phyloP scores from a whole-genome alignment of 2,329 filamentous ascomycete genomes.

The Diplodia sapinea region DNA sequence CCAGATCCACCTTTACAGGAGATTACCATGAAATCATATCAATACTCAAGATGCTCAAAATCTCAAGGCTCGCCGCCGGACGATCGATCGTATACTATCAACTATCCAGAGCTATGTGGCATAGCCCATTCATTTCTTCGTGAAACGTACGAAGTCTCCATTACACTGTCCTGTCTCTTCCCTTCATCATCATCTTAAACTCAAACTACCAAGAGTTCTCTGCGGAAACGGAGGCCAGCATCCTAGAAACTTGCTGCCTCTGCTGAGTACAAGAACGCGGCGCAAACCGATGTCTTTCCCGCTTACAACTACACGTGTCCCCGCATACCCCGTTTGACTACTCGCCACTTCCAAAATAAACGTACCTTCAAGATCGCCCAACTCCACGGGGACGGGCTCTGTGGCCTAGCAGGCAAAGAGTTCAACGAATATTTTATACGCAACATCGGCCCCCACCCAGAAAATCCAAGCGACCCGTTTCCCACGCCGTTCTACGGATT shows the following conservation, averaged over 20 bases:
- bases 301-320: not conserved
- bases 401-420: not conserved
- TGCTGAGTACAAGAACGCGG: constrained; percentile 5
- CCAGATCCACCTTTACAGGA: constrained; percentile 80
- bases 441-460: not conserved
- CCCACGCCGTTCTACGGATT: not conserved
- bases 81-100: not conserved
- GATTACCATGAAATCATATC: constrained; percentile 13
- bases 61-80: not conserved
- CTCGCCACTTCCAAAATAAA: not conserved
- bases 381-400: not conserved
- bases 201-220: not conserved
- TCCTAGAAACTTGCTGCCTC: not conserved
- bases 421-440: not conserved
- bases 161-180: not conserved
- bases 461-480: not conserved
- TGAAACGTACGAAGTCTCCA: not conserved
- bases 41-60: not conserved
- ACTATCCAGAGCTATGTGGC: not conserved
- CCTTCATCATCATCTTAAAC: not conserved
- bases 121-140: not conserved
- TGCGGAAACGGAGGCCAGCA: not conserved
- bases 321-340: not conserved
- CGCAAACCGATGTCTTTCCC: not conserved
- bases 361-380: not conserved